Conservation (phyloP, 2,329 filamentous ascomycete species). For the Westerdykella sp. region DNA sequence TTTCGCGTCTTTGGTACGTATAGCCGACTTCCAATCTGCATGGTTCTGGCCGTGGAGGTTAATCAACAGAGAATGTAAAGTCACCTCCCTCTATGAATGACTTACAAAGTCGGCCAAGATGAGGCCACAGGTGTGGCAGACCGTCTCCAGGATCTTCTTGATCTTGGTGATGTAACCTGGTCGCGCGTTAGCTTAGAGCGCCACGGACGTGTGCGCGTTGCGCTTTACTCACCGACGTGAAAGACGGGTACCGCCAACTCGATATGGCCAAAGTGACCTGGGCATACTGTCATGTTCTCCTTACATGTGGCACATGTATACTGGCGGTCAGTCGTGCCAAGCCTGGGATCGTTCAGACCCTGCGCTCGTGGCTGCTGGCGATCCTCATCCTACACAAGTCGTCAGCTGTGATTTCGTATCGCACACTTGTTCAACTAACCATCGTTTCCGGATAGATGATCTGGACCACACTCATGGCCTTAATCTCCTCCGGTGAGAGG, state of each 20-base stretch:
- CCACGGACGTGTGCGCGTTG: not conserved
- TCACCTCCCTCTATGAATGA: constrained; percentile 56
- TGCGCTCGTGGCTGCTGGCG: constrained; percentile 63
- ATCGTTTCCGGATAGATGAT: constrained; percentile 99
- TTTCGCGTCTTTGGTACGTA: constrained; percentile 85
- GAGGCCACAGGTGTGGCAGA: constrained; percentile 98
- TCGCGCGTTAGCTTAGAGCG: constrained; percentile 11
- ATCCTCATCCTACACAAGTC: constrained; percentile 2
- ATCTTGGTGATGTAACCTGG: constrained; percentile 95
- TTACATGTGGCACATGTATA: constrained; percentile 96
- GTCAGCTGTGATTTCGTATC: no score
- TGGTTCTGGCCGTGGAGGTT: constrained; percentile 59
- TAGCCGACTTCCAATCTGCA: constrained; percentile 73
- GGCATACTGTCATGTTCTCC: constrained; percentile 91
- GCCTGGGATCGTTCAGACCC: constrained; percentile 89
- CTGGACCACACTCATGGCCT: constrained; percentile 94
- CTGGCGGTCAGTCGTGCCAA: constrained; percentile 92
- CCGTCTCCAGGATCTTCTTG: constrained; percentile 97
- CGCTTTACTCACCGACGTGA: constrained; percentile 57
- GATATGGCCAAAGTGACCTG: constrained; percentile 97
- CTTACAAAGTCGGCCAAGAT: constrained; percentile 97
- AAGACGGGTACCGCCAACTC: constrained; percentile 95
- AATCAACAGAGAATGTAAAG: constrained; percentile 45
- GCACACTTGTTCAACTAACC: constrained; percentile 42
- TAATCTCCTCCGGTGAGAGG: constrained; percentile 96